phyloP scores from a whole-genome alignment of 2,329 filamentous ascomycete genomes.

The Hymenoscyphus fraxineus region DNA sequence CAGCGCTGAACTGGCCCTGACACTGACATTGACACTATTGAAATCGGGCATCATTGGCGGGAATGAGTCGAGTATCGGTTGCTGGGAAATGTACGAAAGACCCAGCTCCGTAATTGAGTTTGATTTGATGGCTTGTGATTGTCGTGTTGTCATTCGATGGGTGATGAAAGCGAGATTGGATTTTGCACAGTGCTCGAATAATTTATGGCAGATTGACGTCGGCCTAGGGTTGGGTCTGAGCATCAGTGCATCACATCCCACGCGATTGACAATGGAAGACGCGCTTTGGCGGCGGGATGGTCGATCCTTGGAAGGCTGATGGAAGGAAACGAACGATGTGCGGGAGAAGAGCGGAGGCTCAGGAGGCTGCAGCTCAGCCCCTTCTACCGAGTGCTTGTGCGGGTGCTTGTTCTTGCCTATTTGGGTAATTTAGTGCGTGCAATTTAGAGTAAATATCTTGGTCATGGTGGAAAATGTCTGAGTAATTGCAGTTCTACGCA shows the following conservation, averaged over 20 bases:
- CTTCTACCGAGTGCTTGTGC: not conserved
- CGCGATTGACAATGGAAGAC: not conserved
- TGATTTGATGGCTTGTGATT: not conserved
- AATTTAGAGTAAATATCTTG: not conserved
- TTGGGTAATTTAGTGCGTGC: not conserved
- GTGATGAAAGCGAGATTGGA: not conserved
- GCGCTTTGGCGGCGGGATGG: not conserved
- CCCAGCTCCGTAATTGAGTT: not conserved
- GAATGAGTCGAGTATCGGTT: not conserved
- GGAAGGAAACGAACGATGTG: not conserved
- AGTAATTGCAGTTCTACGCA: no score
- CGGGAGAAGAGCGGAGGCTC: not conserved
- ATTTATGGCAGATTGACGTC: no score
- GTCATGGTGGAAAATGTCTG: not conserved
- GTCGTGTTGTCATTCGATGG: constrained; percentile 7
- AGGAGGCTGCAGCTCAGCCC: not conserved
- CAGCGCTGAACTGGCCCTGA: not conserved
- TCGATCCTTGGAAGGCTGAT: not conserved
- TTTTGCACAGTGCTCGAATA: not conserved
- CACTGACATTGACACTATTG: not conserved
- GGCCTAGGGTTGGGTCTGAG: not conserved
- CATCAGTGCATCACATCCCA: not conserved
- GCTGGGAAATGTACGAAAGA: not conserved
- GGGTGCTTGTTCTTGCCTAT: not conserved
- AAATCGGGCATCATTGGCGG: not conserved